Evolutionary conservation across 805 yeast genomes (phyloP), one percentile per base, ranked within the genome.

Genomic region (Candida sakaeoensis): DNA sequence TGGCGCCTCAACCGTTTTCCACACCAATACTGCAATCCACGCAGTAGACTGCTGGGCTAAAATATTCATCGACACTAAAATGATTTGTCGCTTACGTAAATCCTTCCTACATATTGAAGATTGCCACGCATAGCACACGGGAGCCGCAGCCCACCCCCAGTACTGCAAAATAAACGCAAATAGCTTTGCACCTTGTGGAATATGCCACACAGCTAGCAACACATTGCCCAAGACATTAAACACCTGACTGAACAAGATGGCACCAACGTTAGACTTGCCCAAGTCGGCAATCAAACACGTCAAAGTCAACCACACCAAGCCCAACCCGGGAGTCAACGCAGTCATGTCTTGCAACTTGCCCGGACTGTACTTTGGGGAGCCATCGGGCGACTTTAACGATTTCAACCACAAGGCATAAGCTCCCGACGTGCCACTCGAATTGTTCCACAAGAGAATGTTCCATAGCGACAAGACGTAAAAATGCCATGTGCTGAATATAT

Each of bases 61-160:
- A n/a, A 63, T 61, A 52, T 79, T 78, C 58, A 75, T 71, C 5
- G 74, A 62, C 44, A 78, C 75, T 72, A 80, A 74, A 3, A 74
- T 72, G 32, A 79, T 71, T 6, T 82, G 75, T 49, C 79, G 65
- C 33, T 71, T 67, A 43, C 77, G 73, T 10, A 76, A 75, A 52
- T 79, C 81, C 42, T 73, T 63, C 45, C 85, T 65, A 43, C 78
- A 63, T 39, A 79, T 70, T 57, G 79, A 85, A 49, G 73, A 73
- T 41, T 74, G 74, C 65, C 75, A 71, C 1, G 81, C 70, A 65
- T 79, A 75, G 36, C 78, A 58, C 34, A 79, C 79, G 0, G 85
- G 80, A 2, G 83, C 78, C 55, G 75, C 75, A 13, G 84, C 75
- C 72, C 82, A 79, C 10, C 80, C 75, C 55, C 77, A 76, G 51